Percentiles rank a stretch among this genome's conserved stretches.
Conservation (phyloP, 2,329 filamentous ascomycete species). For the Lachnellula willkommii region DNA sequence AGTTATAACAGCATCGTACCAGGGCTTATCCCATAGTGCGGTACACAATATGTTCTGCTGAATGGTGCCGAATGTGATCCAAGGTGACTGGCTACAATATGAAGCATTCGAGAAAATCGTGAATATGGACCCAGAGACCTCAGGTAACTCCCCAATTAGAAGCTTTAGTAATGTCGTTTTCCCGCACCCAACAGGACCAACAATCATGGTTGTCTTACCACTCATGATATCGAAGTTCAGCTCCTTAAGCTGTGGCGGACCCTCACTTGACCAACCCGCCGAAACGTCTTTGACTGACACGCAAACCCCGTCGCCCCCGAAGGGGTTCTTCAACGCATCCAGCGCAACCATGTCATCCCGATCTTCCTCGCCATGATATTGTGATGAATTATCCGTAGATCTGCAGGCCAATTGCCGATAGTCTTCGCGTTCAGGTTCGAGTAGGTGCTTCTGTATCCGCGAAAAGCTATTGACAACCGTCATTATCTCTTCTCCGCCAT, state of each 20-base stretch:
- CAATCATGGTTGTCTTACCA: slow-evolving; percentile 80
- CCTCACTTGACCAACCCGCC: slow-evolving; percentile 66
- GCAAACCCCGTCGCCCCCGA: not conserved
- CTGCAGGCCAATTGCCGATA: slow-evolving; percentile 44
- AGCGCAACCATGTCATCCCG: not conserved
- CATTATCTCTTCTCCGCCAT: slow-evolving; percentile 19
- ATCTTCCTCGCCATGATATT: not conserved
- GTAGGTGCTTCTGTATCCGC: slow-evolving; percentile 23
- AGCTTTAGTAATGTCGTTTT: slow-evolving; percentile 22
- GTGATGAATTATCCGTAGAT: not conserved
- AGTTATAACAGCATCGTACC: slow-evolving; percentile 17
- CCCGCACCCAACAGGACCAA: slow-evolving; percentile 52
- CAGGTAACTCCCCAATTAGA: slow-evolving; percentile 19
- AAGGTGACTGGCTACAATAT: slow-evolving; percentile 41
- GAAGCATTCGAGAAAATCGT: slow-evolving; percentile 17
- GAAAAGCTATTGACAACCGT: slow-evolving; percentile 14
- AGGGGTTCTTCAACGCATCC: slow-evolving; percentile 40
- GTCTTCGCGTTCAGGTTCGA: slow-evolving; percentile 15
- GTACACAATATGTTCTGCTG: slow-evolving; percentile 35
- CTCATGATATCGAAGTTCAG: slow-evolving; percentile 73
- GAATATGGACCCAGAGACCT: not conserved
- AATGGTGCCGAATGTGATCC: slow-evolving; percentile 39
- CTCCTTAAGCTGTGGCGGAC: slow-evolving; percentile 71
- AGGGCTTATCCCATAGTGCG: slow-evolving; percentile 22
- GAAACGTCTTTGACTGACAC: slow-evolving; percentile 54